phyloP scores from a whole-genome alignment of 257 asterid genomes.

The Prunella vulgaris region DNA sequence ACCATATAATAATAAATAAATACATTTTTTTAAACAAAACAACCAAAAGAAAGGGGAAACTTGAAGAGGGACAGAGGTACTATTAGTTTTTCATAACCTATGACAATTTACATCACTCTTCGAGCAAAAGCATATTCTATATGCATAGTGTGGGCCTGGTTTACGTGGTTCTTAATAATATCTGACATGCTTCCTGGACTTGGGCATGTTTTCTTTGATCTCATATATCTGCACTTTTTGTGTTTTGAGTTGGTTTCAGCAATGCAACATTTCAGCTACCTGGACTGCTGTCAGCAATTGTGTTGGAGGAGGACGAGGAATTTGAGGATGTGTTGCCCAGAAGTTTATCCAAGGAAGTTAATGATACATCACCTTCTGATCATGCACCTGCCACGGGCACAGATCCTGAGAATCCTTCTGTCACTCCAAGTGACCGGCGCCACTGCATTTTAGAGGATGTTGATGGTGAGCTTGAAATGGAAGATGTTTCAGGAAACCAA shows the following conservation, averaged over 20 bases:
- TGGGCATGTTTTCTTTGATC: slow-evolving; percentile 17
- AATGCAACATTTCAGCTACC: slow-evolving; percentile 52
- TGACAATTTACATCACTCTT: not conserved
- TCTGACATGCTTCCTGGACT: not conserved
- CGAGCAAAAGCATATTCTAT: not conserved
- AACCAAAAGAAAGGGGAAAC: too few species aligned
- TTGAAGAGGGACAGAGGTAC: too few species aligned
- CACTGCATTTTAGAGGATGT: slow-evolving; percentile 83
- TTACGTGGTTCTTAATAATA: not conserved
- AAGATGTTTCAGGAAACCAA: slow-evolving; percentile 79
- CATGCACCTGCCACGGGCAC: too few species aligned
- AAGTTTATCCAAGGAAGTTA: slow-evolving; percentile 31
- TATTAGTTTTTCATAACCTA: not conserved
- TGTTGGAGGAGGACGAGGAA: slow-evolving; percentile 52
- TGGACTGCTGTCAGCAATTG: slow-evolving; percentile 37
- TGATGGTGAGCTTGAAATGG: slow-evolving; percentile 98
- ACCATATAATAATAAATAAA: too few species aligned
- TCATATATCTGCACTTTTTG: slow-evolving; percentile 13
- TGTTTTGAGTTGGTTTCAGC: slow-evolving; percentile 38
- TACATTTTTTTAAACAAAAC: too few species aligned
- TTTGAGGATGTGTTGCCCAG: slow-evolving; percentile 45
- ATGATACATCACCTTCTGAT: slow-evolving; percentile 37
- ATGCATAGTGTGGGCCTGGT: slow-evolving; percentile 14
- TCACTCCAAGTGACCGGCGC: slow-evolving; percentile 73
- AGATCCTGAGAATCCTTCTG: slow-evolving; percentile 45